phyloP scores from a whole-genome alignment of 306 rosid genomes.

The Benincasa hispida region DNA sequence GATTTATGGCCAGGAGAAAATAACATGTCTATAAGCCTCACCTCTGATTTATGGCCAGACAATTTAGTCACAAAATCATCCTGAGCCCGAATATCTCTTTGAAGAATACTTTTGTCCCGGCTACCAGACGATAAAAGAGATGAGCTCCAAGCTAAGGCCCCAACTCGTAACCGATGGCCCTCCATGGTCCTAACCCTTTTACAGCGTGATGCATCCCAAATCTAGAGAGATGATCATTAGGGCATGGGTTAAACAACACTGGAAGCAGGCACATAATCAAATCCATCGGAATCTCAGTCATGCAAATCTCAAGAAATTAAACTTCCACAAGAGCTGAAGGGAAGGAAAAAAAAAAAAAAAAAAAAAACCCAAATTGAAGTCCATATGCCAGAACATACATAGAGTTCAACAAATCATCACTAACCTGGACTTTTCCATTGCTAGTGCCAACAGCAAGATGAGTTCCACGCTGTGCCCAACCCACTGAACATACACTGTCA shows the following conservation, averaged over 20 bases:
- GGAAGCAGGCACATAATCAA: neutral
- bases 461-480: constrained; percentile 97
- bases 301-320: neutral
- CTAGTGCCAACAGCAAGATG: constrained; percentile 96
- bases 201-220: constrained; percentile 93
- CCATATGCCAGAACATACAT: neutral
- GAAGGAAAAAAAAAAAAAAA: too few relatives aligned
- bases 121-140: constrained; percentile 78
- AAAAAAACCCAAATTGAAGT: neutral
- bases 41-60: constrained; percentile 92
- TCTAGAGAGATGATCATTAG: constrained; percentile 30
- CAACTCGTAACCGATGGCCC: constrained; percentile 13
- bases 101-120: constrained; percentile 79
- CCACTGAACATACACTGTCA: constrained; percentile 89
- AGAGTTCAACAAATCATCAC: constrained; percentile 8
- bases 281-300: neutral
- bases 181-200: constrained; percentile 28
- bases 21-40: constrained; percentile 12
- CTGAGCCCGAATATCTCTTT: constrained; percentile 80
- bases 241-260: constrained; percentile 7
- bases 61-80: constrained; percentile 83
- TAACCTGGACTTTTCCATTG: constrained; percentile 88
- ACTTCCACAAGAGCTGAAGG: constrained; percentile 1
- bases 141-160: constrained; percentile 73
- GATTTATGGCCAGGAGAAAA: too few relatives aligned